phyloP scores from a whole-genome alignment of 176 grass and related monocot genomes.

The Hordeum vulgare region MorexV3_pseudomolecules_assembly NC_058521.1:64267480-64267979 shows the following conservation, averaged over 20 bases:
- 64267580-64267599: constrained; percentile 94
- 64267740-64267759: not conserved
- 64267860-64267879: constrained; percentile 99
- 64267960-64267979: constrained; percentile 61
- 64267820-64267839: constrained; percentile 97
- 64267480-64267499: not conserved
- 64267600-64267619: constrained; percentile 97
- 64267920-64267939: not conserved
- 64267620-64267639: constrained; percentile 99
- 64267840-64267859: constrained; percentile 95
- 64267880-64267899: constrained; percentile 39
- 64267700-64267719: constrained; percentile 93
- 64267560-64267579: constrained; percentile 72
- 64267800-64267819: constrained; percentile 25
- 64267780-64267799: not conserved
- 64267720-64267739: constrained; percentile 20
- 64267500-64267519: not conserved
- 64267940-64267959: not conserved
- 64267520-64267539: not conserved
- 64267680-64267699: constrained; percentile 98
- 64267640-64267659: constrained; percentile 98
- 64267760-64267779: not conserved
- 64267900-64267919: not conserved
- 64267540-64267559: not conserved
- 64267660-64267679: constrained; percentile 98